phyloP scores from a whole-genome alignment of 257 asterid genomes.

The Nicotiana undulata region DNA sequence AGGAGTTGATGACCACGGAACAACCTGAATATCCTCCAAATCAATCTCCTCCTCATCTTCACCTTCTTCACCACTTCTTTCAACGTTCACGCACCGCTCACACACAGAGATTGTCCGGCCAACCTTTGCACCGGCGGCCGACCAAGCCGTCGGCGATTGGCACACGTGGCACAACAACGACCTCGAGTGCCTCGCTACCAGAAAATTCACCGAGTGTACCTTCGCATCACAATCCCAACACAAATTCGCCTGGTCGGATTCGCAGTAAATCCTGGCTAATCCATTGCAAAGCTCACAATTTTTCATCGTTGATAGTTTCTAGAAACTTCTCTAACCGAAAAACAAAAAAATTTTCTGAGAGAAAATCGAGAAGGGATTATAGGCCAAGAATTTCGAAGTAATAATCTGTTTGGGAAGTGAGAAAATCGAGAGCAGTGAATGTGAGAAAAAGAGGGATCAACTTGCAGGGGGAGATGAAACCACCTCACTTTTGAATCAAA shows the following conservation, averaged over 20 bases:
- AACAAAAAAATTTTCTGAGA: not conserved
- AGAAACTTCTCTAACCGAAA: not conserved
- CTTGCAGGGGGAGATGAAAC: not conserved
- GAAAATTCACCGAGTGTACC: conserved; percentile 53
- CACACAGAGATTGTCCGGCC: conserved; percentile 20
- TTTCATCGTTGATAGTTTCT: conserved; percentile 14
- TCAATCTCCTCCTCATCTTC: conserved; percentile 10
- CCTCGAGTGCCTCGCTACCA: conserved; percentile 38
- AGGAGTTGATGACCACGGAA: conserved; percentile 19
- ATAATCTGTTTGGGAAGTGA: not conserved
- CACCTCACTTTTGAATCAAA: not conserved
- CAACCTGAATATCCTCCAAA: conserved; percentile 15
- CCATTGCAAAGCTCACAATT: conserved; percentile 34
- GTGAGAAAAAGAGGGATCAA: not conserved
- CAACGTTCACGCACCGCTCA: conserved; percentile 15
- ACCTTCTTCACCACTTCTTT: not conserved
- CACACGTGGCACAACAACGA: conserved; percentile 33
- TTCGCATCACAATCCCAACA: conserved; percentile 56
- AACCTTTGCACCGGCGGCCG: conserved; percentile 28
- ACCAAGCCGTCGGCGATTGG: conserved; percentile 37
- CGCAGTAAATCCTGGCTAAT: conserved; percentile 30
- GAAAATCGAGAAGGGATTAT: not conserved
- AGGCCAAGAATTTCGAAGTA: not conserved
- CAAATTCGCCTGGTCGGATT: conserved; percentile 39
- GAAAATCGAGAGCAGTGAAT: not conserved